A percentile compares a stretch with the other conserved stretches of the same genome.
phyloP scores from a whole-genome alignment of 2,329 filamentous ascomycete species.

The Penicillium psychrosexuale region DNA sequence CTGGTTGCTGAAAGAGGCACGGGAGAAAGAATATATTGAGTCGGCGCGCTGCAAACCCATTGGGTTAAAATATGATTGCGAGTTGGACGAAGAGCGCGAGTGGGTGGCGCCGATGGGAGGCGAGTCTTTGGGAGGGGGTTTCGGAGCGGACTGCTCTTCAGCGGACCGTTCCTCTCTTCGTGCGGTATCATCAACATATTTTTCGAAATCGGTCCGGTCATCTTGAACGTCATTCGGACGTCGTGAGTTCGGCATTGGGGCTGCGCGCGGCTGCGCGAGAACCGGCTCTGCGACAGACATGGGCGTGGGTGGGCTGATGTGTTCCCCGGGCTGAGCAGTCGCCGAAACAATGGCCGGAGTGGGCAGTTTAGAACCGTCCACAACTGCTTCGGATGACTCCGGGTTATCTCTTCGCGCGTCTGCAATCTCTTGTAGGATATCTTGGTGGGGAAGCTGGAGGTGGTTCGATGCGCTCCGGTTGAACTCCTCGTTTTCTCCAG shows the following conservation, averaged over 20 bases:
- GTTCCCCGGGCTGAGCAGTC: slow-evolving; percentile 11
- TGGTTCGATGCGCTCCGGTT: slow-evolving; percentile 21
- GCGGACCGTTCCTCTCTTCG: slow-evolving; percentile 28
- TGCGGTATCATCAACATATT: slow-evolving; percentile 40
- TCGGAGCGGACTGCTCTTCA: slow-evolving; percentile 27
- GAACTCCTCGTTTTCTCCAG: slow-evolving; percentile 13
- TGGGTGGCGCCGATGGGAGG: slow-evolving; percentile 17
- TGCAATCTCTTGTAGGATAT: slow-evolving; percentile 15
- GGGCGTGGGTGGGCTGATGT: slow-evolving; percentile 10
- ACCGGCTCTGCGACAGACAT: slow-evolving; percentile 34
- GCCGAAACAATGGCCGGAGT: slow-evolving; percentile 10
- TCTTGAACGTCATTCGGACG: slow-evolving; percentile 19
- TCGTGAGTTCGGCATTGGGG: slow-evolving; percentile 9
- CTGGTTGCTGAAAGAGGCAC: slow-evolving; percentile 89
- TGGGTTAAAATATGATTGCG: slow-evolving; percentile 46
- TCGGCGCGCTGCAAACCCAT: slow-evolving; percentile 61
- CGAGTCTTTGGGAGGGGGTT: slow-evolving; percentile 39
- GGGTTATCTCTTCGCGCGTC: slow-evolving; percentile 10
- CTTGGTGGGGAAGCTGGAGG: slow-evolving; percentile 20
- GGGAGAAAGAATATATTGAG: slow-evolving; percentile 90
- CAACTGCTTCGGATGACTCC: slow-evolving; percentile 17
- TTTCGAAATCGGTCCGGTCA: slow-evolving; percentile 42
- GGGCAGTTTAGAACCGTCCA: slow-evolving; percentile 14
- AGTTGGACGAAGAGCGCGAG: slow-evolving; percentile 30
- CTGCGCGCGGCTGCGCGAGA: slow-evolving; percentile 21